Conservation (phyloP, 768 basidiomycete species). For the Podaxis sp. region DNA sequence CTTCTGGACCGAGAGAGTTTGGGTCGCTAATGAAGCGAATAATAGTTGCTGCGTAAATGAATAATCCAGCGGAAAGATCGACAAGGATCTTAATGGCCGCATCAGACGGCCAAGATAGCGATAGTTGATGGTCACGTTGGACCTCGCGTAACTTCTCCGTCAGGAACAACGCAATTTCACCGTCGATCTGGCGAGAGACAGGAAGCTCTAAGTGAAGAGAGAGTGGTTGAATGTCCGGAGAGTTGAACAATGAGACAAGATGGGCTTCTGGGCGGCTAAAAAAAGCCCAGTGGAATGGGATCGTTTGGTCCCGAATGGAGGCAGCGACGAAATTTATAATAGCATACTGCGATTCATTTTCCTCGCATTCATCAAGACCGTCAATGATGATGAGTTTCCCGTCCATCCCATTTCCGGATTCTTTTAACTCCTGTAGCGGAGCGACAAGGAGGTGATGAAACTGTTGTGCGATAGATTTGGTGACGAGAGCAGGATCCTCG, state of each 20-base stretch:
- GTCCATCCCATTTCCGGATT: background rate
- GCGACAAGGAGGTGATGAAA: background rate
- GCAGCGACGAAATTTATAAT: background rate
- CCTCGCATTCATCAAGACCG: constrained; percentile 5
- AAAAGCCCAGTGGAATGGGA: constrained; percentile 1
- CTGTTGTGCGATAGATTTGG: background rate
- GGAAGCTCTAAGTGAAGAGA: background rate
- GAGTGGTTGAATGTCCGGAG: background rate
- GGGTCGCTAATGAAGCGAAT: background rate
- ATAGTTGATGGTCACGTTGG: background rate
- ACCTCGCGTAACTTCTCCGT: background rate
- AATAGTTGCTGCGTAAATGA: constrained; percentile 8
- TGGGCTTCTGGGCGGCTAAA: constrained; percentile 5
- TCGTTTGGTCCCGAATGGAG: background rate
- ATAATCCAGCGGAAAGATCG: constrained; percentile 5
- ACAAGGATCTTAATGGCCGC: background rate
- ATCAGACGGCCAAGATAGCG: background rate
- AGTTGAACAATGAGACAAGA: background rate
- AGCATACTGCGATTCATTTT: background rate
- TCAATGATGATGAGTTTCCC: background rate
- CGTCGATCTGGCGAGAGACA: background rate
- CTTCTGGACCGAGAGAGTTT: background rate
- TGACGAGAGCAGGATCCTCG: background rate
- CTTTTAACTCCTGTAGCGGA: background rate
- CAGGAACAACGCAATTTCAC: background rate